Base-by-base conservation (phyloP, 805 yeast genomes). In the Sungouiella thailandica region DNA sequence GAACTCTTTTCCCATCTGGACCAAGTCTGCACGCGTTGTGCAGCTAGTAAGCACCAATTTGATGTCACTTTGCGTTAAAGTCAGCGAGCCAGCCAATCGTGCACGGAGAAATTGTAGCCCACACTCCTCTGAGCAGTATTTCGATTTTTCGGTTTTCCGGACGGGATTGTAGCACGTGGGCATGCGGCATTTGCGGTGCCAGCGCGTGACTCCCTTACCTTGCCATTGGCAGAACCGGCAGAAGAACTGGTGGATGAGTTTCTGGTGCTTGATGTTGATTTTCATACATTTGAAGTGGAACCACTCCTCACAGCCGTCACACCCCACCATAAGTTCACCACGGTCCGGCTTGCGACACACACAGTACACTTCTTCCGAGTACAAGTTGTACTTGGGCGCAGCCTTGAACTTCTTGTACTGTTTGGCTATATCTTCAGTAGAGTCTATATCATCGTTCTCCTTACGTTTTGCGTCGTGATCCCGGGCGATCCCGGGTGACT, bases 261-360 rank as follows among this genome's bases (percentile, higher is more conserved):
- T 65, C 37, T 74, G 68, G 48, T 70, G 72, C 34, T 64, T 58
- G 7, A 53, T 54, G 32, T 78, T 68, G 23, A 87, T 52, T 33
- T 69, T 70, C 70, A 88, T 74, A 53, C 97, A 89, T 29, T 61
- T 63, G 57, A 88, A 85, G 58, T 89, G 97, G 52, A 72, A 89
- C 97, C 97, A 89, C 38, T 86, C 96, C 50, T 87, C 96, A 58
- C 97, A 89, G 5, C 86, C 89, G 53, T 88, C 96, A 54, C 97
- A 88, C 0, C 83, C 86, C n/a, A 89, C 83, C 97, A 89, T 89
- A 53, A 88, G 61, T 37, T 76, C 80, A 2, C 69, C 70, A 39
- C 72, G 68, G 49, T 89, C 96, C 0, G 87, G 82, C 40, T 71
- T 72, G 24, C 93, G 69, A 54, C 97, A 88, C 0, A 80, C 59